A percentile compares a stretch with the other conserved stretches of the same genome.
phyloP scores from a whole-genome alignment of 2,329 filamentous ascomycete genomes.

The Aspergillus tamarii region DNA sequence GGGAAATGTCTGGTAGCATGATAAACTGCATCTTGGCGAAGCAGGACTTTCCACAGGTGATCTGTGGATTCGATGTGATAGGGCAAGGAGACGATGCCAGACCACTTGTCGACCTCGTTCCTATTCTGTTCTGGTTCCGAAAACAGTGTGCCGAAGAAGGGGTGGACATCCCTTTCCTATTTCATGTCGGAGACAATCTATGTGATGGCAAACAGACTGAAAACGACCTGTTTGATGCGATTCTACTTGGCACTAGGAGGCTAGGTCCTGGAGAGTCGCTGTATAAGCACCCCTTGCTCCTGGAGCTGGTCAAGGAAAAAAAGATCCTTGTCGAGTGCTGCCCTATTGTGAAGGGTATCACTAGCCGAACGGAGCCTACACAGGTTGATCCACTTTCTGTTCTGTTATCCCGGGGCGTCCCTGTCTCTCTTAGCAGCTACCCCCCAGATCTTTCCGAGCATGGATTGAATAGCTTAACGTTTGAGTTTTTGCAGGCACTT shows the following conservation, averaged over 20 bases:
- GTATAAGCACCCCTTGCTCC: slow-evolving; percentile 86
- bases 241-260: slow-evolving; percentile 81
- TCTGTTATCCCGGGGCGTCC: slow-evolving; percentile 79
- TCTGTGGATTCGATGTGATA: slow-evolving; percentile 87
- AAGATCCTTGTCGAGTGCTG: slow-evolving; percentile 87
- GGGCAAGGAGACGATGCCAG: slow-evolving; percentile 83
- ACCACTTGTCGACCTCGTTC: slow-evolving; percentile 74
- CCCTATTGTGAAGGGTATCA: slow-evolving; percentile 86
- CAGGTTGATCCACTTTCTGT: slow-evolving; percentile 80
- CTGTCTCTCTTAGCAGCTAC: slow-evolving; percentile 85
- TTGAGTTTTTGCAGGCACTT: slow-evolving; percentile 92
- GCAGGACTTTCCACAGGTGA: slow-evolving; percentile 73
- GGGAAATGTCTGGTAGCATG: slow-evolving; percentile 76
- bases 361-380: slow-evolving; percentile 76
- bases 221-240: slow-evolving; percentile 84
- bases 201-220: slow-evolving; percentile 78
- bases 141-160: slow-evolving; percentile 78
- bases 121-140: slow-evolving; percentile 90
- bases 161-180: slow-evolving; percentile 89
- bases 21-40: slow-evolving; percentile 85
- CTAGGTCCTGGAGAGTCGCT: slow-evolving; percentile 89
- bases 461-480: slow-evolving; percentile 77
- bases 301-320: slow-evolving; percentile 86
- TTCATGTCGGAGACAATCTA: slow-evolving; percentile 88
- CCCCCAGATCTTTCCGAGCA: slow-evolving; percentile 88